Base-by-base conservation (phyloP, 2,329 filamentous ascomycete species). In the Aspergillus flavus region DNA sequence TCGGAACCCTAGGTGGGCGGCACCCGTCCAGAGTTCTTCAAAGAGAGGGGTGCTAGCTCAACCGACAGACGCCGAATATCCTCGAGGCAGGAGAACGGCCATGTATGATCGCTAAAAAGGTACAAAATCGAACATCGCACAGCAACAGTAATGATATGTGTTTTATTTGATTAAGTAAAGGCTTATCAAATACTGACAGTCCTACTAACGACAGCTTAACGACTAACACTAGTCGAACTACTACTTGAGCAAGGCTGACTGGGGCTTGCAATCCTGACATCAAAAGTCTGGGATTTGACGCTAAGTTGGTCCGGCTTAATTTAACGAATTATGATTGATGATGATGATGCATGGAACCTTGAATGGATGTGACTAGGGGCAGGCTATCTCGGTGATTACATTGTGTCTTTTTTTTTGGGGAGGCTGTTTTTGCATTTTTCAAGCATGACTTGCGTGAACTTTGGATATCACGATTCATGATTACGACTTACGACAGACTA, bases 51-150 rank as follows among this genome's bases (percentile, higher is more conserved):
- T 61, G 3, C 50, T 55, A 4, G 53, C 57, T 12, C 48, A 45
- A 2, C 46, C 57, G 48, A 53, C 50, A 7, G 64, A 66, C 21
- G 54, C 39, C 53, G 64, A 66, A 45, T 66, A 66, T 43, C 21
- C 59, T 1, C 36, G 60, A 43, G 60, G 59, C 36, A 56, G 66
- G 26, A 45, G 66, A 34, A 57, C 64, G n/a, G 30, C 63, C 19
- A 61, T 66, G 62, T 68, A 68, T 52, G 66, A 68, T 21, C 64
- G 62, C 21, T 68, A 43, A 61, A 19, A 3, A 57, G 10, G 43
- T 56, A 39, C 19, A 43, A 39, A 12, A 52, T 16, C 16, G 28
- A 32, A 52, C n/a, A 36, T 21, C 9, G 52, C 52, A 36, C 6
- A 23, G 32, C 14, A 21, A 55, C 52, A 21, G 34, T 55, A 55